A percentile compares a stretch with the other conserved stretches of the same genome.
Conservation (phyloP, 306 rosid species). For the Senna siamea region DNA sequence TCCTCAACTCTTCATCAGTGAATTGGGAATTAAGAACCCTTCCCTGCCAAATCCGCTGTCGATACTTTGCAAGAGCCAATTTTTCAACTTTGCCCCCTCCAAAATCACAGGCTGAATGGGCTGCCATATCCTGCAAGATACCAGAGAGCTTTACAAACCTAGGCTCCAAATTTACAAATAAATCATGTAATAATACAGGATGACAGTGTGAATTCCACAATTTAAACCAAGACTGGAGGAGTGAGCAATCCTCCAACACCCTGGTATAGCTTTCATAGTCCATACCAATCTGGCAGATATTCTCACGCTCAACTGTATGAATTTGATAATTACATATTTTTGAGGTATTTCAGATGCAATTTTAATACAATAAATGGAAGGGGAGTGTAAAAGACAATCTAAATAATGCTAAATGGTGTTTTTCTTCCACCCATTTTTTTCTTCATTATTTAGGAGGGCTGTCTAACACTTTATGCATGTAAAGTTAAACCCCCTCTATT, state of each 20-base stretch:
- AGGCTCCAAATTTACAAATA: slow-evolving; percentile 18
- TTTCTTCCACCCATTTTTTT: background rate
- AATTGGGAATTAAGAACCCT: slow-evolving; percentile 96
- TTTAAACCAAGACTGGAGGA: background rate
- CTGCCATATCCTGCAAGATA: slow-evolving; percentile 91
- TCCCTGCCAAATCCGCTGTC: slow-evolving; percentile 96
- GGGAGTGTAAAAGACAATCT: background rate
- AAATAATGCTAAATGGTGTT: background rate
- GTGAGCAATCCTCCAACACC: slow-evolving; percentile 12
- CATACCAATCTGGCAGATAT: background rate
- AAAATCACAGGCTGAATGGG: slow-evolving; percentile 98
- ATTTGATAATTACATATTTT: background rate
- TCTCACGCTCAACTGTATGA: slow-evolving; percentile 1
- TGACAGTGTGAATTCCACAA: slow-evolving; percentile 1
- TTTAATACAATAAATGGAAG: background rate
- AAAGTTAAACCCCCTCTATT: background rate
- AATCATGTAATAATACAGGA: slow-evolving; percentile 12
- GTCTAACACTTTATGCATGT: background rate
- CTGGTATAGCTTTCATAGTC: background rate
- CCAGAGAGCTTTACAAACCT: background rate
- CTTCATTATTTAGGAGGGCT: background rate
- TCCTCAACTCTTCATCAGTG: slow-evolving; percentile 91
- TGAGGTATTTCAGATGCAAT: background rate
- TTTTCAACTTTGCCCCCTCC: slow-evolving; percentile 98
- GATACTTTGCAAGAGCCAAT: slow-evolving; percentile 86